Base-by-base conservation (phyloP, 257 asterid genomes). In the Solanum infundibuliforme region DNA sequence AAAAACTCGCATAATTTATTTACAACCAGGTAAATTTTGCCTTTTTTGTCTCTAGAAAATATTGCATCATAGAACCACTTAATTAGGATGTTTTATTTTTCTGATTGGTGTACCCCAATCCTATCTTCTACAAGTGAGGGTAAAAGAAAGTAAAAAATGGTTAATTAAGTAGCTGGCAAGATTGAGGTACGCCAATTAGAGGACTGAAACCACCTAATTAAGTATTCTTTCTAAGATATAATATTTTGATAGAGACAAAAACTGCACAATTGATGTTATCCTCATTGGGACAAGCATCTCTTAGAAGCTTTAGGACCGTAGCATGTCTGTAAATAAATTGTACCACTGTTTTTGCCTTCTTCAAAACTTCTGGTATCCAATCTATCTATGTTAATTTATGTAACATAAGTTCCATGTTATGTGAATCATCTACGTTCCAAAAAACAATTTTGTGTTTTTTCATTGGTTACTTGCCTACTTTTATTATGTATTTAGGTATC, bases 211-310 rank as follows among this genome's bases (percentile, higher is more conserved):
- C 91, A 73, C 5, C 20, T 58, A 72, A 74, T 76, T 87, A 94
- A 65, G 31, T 35, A 58, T 88, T 11, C 48, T 88, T 89, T 72
- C 90, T 87, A 87, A 7, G 62, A n/a, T 29, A 89, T 91, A 48
- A 95, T 92, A 31, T 90, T 93, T 89, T 95, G 48, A 96, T 0
- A 95, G 93, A 7, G 92, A 91, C 55, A 46, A 46, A 46, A 46
- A 46, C 2, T 12, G 55, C 2, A 12, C 55, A 46, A 46, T 4
- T 12, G 55, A 12, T 16, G 41, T 38, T 38, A 38, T 46, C 2
- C 69, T 74, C 91, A 65, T n/a, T 62, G 9, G 83, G 41, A 21
- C 89, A 71, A 72, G 60, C 88, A 10, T 90, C 89, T 84, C 87
- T 79, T 32, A 92, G 60, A 84, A 83, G 87, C 25, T 88, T 90